These are phyloP conservation scores for Mikania micrantha DNA, from an alignment of 129 eudicot species.

Conservation along the genomic window DNA sequence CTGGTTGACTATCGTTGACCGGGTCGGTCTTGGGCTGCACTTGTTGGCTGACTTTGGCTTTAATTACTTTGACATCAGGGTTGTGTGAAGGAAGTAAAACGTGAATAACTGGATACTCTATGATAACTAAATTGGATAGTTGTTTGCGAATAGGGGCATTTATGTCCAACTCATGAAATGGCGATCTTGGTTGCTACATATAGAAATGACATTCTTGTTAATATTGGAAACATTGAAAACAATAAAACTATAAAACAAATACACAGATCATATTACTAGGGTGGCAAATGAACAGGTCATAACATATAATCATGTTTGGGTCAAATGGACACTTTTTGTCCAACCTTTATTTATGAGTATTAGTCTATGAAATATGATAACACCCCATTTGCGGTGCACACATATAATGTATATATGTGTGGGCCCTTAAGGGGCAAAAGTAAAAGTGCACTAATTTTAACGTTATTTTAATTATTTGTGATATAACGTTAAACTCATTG, in stretches of 20 bases:
- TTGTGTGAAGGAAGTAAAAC: conserved; percentile 59
- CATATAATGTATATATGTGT: too few relatives aligned
- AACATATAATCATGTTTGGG: background rate
- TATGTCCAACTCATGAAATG: conserved; percentile 59
- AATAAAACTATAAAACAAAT: background rate
- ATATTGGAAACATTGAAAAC: background rate
- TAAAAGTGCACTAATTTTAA: too few relatives aligned
- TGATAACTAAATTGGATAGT: conserved; percentile 41
- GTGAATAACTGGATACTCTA: conserved; percentile 88
- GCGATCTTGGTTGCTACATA: conserved; percentile 55
- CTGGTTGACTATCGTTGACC: conserved; percentile 18
- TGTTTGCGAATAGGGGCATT: conserved; percentile 49
- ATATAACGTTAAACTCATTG: too few relatives aligned
- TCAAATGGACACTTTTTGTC: background rate
- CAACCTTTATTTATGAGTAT: background rate
- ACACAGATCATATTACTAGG: background rate
- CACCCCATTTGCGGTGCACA: too few relatives aligned
- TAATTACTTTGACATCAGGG: conserved; percentile 45
- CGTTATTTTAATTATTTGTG: too few relatives aligned
- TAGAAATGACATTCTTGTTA: conserved; percentile 1
- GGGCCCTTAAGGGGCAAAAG: too few relatives aligned
- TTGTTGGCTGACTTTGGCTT: conserved; percentile 16
- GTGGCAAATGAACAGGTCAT: background rate
- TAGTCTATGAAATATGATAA: too few relatives aligned
- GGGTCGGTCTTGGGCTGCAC: conserved; percentile 8